A percentile compares a stretch with the other conserved stretches of the same genome.
Evolutionary conservation across 192 early-diverging fungal genomes (phyloP).

Genomic region (Linnemannia elongata): DNA sequence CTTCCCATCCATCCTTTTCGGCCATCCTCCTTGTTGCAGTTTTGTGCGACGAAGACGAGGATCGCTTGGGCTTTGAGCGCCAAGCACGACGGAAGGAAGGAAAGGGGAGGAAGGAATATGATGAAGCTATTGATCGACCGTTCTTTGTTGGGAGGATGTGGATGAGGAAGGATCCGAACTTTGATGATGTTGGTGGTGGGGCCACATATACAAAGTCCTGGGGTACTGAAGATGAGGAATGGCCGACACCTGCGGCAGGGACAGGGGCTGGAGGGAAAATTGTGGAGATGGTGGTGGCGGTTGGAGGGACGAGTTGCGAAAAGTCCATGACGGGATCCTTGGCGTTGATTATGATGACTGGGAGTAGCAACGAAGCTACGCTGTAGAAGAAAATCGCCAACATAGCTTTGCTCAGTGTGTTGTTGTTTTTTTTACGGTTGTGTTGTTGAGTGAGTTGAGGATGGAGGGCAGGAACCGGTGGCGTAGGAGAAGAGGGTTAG

Average conservation of each 20-base stretch:
- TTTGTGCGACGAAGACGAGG: not conserved
- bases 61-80: not conserved
- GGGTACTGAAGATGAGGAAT: not conserved
- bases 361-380: constrained; percentile 17
- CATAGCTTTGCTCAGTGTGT: constrained; percentile 3
- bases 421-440: not conserved
- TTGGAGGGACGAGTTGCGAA: constrained; percentile 21
- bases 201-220: not conserved
- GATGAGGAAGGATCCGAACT: not conserved
- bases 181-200: not conserved
- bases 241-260: not conserved
- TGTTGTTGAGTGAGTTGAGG: not conserved
- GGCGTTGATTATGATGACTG: constrained; percentile 31
- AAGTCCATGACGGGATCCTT: constrained; percentile 24
- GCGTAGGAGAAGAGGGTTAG: not conserved
- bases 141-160: constrained; percentile 1
- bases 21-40: not conserved
- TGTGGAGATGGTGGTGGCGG: constrained; percentile 11
- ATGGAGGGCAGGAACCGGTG: not conserved
- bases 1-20: not conserved
- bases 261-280: constrained; percentile 1
- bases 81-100: not conserved
- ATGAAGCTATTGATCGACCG: not conserved
- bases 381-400: constrained; percentile 20
- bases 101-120: not conserved